Conservation (phyloP, 129 eudicot genomes). For the Centaurea solstitialis region DNA sequence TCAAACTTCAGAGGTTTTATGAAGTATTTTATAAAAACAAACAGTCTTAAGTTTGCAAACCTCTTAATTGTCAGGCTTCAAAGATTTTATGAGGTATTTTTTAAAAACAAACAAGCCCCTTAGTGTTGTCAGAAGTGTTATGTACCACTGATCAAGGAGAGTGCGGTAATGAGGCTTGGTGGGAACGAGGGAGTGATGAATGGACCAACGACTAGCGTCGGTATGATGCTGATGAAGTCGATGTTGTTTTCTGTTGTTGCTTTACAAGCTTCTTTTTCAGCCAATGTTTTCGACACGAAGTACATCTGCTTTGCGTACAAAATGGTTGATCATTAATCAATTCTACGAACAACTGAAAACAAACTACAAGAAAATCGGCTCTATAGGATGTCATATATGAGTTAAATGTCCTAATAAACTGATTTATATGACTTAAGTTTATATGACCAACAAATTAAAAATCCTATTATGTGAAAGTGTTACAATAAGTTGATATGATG, state of each 20-base stretch:
- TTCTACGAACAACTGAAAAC: not conserved
- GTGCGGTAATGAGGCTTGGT: slow-evolving; percentile 81
- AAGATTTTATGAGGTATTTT: too few species aligned
- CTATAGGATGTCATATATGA: not conserved
- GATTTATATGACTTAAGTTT: not conserved
- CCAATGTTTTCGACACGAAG: slow-evolving; percentile 77
- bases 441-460: not conserved
- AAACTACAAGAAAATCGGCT: not conserved
- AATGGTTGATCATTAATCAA: not conserved
- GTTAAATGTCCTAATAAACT: not conserved
- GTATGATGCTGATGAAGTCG: slow-evolving; percentile 74
- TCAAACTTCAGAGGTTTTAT: too few species aligned
- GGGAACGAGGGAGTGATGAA: slow-evolving; percentile 77
- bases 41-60: too few species aligned
- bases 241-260: slow-evolving; percentile 68
- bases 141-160: slow-evolving; percentile 68
- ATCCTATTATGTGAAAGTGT: not conserved
- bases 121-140: not conserved
- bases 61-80: too few species aligned
- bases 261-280: slow-evolving; percentile 71
- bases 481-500: not conserved
- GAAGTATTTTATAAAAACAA: too few species aligned
- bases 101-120: too few species aligned
- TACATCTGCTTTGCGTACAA: slow-evolving; percentile 58
- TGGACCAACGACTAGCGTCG: slow-evolving; percentile 85